These are phyloP conservation scores for Tetrastigma voinierianum DNA, from an alignment of 164 flowering plant species.

Conservation along the genomic window DNA sequence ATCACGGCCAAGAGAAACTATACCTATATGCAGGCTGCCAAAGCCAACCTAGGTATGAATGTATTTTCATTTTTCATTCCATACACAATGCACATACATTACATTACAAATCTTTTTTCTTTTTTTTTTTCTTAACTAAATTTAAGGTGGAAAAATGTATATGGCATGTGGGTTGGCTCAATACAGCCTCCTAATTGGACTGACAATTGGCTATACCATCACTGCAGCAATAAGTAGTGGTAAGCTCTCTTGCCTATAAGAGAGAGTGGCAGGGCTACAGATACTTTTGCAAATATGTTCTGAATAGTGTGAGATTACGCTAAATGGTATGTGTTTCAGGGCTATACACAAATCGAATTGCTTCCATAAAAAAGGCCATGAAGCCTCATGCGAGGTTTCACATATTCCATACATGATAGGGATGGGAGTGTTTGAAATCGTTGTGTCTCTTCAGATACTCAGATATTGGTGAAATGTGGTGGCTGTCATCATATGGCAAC, in stretches of 20 bases:
- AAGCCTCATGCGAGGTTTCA: slow-evolving; percentile 26
- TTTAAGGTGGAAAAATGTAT: slow-evolving; percentile 31
- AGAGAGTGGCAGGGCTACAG: too few relatives aligned
- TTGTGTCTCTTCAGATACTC: slow-evolving; percentile 57
- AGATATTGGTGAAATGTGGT: slow-evolving; percentile 40
- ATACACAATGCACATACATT: not conserved
- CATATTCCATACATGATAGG: slow-evolving; percentile 33
- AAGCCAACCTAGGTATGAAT: slow-evolving; percentile 42
- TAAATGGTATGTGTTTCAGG: slow-evolving; percentile 23
- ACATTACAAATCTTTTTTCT: too few relatives aligned
- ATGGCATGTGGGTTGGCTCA: slow-evolving; percentile 33
- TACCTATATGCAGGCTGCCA: slow-evolving; percentile 49
- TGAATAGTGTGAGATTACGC: too few relatives aligned
- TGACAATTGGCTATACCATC: slow-evolving; percentile 43
- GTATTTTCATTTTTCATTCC: too few relatives aligned
- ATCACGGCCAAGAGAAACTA: slow-evolving; percentile 46
- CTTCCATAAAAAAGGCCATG: slow-evolving; percentile 35
- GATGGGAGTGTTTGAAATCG: slow-evolving; percentile 34
- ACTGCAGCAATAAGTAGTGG: slow-evolving; percentile 57
- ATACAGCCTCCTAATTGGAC: slow-evolving; percentile 32
- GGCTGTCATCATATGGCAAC: slow-evolving; percentile 51
- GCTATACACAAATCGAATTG: slow-evolving; percentile 55
- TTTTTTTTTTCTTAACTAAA: not conserved
- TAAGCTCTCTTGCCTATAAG: slow-evolving; percentile 26
- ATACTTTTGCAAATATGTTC: too few relatives aligned